Conservation (phyloP, 177 flowering plant genomes). For the Telopea speciosissima region DNA sequence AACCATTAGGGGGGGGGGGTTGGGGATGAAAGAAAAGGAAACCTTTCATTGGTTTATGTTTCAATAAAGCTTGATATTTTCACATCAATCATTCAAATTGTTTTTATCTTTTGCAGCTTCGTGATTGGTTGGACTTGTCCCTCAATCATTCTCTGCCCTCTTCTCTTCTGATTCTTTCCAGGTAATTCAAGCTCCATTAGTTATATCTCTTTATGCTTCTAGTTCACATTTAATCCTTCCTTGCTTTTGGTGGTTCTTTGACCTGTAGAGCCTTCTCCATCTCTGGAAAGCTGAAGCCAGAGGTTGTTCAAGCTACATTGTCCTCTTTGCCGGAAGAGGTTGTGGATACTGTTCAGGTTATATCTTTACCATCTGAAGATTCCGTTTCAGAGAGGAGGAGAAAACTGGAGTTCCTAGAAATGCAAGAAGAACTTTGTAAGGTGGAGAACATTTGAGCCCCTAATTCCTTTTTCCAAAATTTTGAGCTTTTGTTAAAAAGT, state of each 20-base stretch:
- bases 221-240: background rate
- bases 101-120: slow-evolving; percentile 38
- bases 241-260: slow-evolving; percentile 8
- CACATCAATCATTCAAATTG: background rate
- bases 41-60: too few relatives aligned
- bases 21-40: too few relatives aligned
- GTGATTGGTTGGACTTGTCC: slow-evolving; percentile 78
- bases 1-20: too few relatives aligned
- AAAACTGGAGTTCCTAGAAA: slow-evolving; percentile 89
- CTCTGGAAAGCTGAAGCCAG: slow-evolving; percentile 82
- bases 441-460: slow-evolving; percentile 25
- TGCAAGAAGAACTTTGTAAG: slow-evolving; percentile 96
- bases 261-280: slow-evolving; percentile 66
- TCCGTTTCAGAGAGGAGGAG: slow-evolving; percentile 88
- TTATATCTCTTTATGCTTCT: slow-evolving; percentile 1
- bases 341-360: slow-evolving; percentile 80
- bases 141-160: slow-evolving; percentile 66
- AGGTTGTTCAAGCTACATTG: slow-evolving; percentile 81
- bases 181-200: slow-evolving; percentile 33
- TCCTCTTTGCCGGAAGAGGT: slow-evolving; percentile 94
- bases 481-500: background rate
- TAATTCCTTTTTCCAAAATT: background rate
- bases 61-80: background rate
- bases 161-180: slow-evolving; percentile 70
- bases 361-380: slow-evolving; percentile 85